Evolutionary conservation across 2,329 filamentous ascomycete species (phyloP), one percentile per base, ranked within the genome.

Genomic region (Colletotrichum viniferum): DNA sequence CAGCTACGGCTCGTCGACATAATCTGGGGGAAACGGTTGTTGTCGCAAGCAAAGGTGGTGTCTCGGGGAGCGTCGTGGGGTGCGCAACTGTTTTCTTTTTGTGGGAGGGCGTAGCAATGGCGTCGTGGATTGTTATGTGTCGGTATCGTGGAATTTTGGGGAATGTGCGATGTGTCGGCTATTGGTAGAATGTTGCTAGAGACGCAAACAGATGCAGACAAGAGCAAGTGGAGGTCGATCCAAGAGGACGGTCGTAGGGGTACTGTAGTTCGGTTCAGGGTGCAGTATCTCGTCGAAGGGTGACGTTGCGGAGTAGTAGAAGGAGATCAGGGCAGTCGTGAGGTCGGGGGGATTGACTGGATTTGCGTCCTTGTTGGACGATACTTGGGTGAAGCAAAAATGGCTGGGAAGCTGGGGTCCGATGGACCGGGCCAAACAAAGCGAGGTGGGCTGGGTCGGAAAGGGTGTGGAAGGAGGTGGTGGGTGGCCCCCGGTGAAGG

Each of bases 1-100:
- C 67, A 69, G 38, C 48, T 62, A 55, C 38, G 62, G 71, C 73
- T 67, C 68, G 52, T 76, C 71, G 62, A 58, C 78, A 82, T 80
- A 73, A 61, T 78, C 66, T 61, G 67, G 32, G 66, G 26, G 30
- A 43, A 21, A 18, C 43, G n/a, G 43, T 52, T 52, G 56, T 64
- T 32, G 52, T 72, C 64, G 75, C 36, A 68, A 76, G 68, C 52
- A 32, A 69, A 21, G 38, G 26, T 18, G 67, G 58, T 62, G 55
- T 32, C n/a, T 58, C 36, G 72, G 36, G 12, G 61, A 62, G 34
- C 14, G 36, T 70, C 62, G 69, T 61, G 38, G 21, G 26, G 68
- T 60, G 73, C 55, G 69, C 69, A 48, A 64, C 26, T 58, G 30
- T 52, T 63, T 69, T 58, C 24, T 26, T n/a, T 61, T 65, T 43